Conservation (phyloP, 1,139 yeast genomes). For the Saccharomyces hybrid region DNA sequence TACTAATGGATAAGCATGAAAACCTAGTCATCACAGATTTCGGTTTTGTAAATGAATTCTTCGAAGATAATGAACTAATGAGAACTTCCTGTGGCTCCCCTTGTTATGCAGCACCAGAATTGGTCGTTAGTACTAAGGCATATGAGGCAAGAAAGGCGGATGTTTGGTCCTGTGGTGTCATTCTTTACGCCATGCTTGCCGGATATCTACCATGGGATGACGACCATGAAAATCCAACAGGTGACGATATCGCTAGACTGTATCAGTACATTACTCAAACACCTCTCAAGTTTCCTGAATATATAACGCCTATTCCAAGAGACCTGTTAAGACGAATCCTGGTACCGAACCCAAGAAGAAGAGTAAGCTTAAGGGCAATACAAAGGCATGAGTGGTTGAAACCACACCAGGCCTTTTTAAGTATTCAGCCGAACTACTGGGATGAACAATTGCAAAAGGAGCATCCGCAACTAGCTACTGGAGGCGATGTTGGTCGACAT, state of each 20-base stretch:
- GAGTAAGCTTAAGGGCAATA: constrained; percentile 63
- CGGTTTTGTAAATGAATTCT: constrained; percentile 87
- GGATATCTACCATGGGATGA: constrained; percentile 98
- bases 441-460: constrained; percentile 41
- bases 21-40: constrained; percentile 68
- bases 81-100: constrained; percentile 97
- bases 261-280: constrained; percentile 89
- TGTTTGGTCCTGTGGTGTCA: constrained; percentile 95
- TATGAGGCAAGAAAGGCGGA: constrained; percentile 94
- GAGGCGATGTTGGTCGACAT: background rate
- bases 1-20: constrained; percentile 59
- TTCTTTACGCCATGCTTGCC: constrained; percentile 91
- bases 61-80: constrained; percentile 68
- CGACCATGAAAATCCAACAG: constrained; percentile 94
- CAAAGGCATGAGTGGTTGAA: constrained; percentile 83
- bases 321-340: constrained; percentile 79
- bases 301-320: constrained; percentile 84
- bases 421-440: constrained; percentile 87
- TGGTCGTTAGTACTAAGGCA: constrained; percentile 79
- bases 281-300: constrained; percentile 91
- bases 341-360: constrained; percentile 61
- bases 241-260: constrained; percentile 83
- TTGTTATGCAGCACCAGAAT: constrained; percentile 96
- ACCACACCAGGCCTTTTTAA: constrained; percentile 70
- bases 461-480: background rate